Conservation (phyloP, 495 filamentous ascomycete genomes). For the Daldinia concentrica region DNA sequence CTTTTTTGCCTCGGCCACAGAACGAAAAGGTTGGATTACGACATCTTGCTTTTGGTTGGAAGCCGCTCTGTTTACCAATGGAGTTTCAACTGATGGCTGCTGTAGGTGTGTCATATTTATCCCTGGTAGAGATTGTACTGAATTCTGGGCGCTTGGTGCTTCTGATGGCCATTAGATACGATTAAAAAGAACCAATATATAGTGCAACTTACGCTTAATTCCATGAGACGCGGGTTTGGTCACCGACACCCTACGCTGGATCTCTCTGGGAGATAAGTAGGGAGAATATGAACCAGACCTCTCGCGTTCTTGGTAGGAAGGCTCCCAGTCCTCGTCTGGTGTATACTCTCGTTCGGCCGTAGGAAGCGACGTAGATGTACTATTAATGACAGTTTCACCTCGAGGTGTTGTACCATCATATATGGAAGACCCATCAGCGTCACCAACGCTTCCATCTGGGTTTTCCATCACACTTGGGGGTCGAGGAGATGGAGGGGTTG, state of each 20-base stretch:
- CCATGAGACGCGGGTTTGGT: constrained; percentile 35
- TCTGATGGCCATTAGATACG: constrained; percentile 35
- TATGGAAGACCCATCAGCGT: constrained; percentile 45
- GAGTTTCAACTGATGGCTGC: background rate
- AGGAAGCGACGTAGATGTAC: constrained; percentile 30
- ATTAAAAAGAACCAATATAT: background rate
- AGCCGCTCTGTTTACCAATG: constrained; percentile 5
- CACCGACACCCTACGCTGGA: constrained; percentile 47
- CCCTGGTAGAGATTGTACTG: constrained; percentile 25
- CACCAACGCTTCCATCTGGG: constrained; percentile 34
- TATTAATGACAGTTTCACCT: constrained; percentile 30
- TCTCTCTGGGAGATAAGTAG: constrained; percentile 57
- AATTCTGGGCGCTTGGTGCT: background rate
- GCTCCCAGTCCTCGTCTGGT: constrained; percentile 45
- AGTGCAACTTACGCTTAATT: constrained; percentile 33
- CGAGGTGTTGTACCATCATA: constrained; percentile 42
- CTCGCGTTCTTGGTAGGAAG: constrained; percentile 46
- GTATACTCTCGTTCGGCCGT: constrained; percentile 36
- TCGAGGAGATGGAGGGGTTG: constrained; percentile 25
- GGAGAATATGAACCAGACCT: constrained; percentile 63
- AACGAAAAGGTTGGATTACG: constrained; percentile 6
- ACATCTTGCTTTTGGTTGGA: background rate
- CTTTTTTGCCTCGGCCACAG: constrained; percentile 64
- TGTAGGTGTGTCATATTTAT: background rate
- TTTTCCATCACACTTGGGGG: constrained; percentile 21